Evolutionary conservation across 345 rosid genomes (phyloP), one percentile per base, ranked within the genome.

Genomic region (Anacardium occidentale): DNA sequence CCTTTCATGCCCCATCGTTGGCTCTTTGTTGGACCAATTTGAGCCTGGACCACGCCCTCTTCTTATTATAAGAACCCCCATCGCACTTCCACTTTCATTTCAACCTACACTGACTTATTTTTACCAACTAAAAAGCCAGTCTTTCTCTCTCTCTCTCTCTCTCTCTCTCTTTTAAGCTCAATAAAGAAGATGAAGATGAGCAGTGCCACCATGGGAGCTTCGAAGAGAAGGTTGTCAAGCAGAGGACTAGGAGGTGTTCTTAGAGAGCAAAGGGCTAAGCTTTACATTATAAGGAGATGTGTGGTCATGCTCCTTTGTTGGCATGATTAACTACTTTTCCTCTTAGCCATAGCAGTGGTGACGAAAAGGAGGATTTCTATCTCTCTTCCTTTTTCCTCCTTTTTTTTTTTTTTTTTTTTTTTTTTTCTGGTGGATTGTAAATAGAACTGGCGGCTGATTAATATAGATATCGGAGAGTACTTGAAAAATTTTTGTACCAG

Each of bases 261-360:
- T 6, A 81, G 85, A 81, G 97, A 93, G 75, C 98, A 89, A 76
- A 93, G 86, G 82, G 97, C 97, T 18, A 82, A 81, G 75, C 90
- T 91, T 65, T 93, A 93, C 73, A 91, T 93, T 24, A 91, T 93
- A 26, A 79, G 92, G 75, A 88, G 97, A 73, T 91, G 98, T 68
- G 93, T 93, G 0, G 90, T 91, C 75, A 93, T 90, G 96, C 88
- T 90, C 55, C 85, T 90, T 70, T 90, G 91, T 57, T 88, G 96
- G 96, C 89, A 90, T 79, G 98, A 91, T 55, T 91, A 66, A 80
- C 20, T 20, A 22, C 17, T 10, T 50, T 17, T 52, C 48, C 32
- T 63, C 20, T 42, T 65, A 17, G 26, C 48, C 20, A 29, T 29
- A 29, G 32, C 32, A 29, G 3, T 29, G 32, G 3, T 29, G 32